Base-by-base conservation (phyloP, 2,329 filamentous ascomycete species). In the Aspergillus tubingensis region DNA sequence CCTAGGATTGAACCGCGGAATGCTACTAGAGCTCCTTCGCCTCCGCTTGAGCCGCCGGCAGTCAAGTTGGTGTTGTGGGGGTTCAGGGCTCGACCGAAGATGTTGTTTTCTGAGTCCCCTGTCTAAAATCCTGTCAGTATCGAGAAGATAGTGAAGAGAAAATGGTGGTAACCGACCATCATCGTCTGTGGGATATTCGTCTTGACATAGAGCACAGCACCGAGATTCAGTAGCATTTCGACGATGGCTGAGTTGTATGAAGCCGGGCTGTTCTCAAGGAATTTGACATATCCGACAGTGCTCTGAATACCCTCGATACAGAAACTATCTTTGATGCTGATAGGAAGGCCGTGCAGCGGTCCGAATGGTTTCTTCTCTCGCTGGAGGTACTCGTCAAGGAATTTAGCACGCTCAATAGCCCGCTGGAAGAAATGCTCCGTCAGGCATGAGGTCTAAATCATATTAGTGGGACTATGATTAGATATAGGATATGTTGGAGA, bases 171-270 rank as follows among this genome's bases (percentile, higher is more conserved):
- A 43, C 39, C 1, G 39, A 43, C 39, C 69, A 71, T 70, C 65
- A 72, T 65, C 0, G 82, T 83, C 62, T 86, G 83, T 1, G 88
- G 87, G 2, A 90, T 79, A 65, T 89, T 90, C 0, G 88, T 91
- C 74, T 91, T 91, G 62, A 85, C 83, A 62, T 89, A 88, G 5
- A 87, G 74, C 0, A 91, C 80, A 0, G 88, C 88, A 0, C 89
- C 89, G 0, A 85, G 78, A 8, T 79, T 76, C 1, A 84, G 74
- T 3, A 91, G 70, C 0, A 88, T 75, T 4, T 84, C 79, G 0
- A 89, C 83, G 7, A 88, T 74, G 0, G 82, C 79, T 0, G 84
- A 81, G 68, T 88, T 84, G 11, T 54, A 41, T 59, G 80, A 72
- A 21, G 75, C 72, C 3, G 82, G 84, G 0, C 87, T 85, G 52